Conservation (phyloP, 495 filamentous ascomycete species). For the Cetradonia linearis region DNA sequence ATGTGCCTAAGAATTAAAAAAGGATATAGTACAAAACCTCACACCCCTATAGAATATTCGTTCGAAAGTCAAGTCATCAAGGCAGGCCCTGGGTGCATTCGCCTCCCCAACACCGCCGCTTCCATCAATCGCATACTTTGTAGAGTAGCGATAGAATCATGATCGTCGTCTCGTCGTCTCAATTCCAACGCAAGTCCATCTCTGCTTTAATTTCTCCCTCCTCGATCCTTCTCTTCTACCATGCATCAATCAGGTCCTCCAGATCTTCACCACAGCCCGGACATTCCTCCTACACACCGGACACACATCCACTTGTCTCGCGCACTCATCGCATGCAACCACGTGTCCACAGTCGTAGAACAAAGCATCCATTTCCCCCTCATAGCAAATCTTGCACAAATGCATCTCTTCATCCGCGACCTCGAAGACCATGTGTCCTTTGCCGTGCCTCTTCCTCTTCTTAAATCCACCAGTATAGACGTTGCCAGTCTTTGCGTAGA, state of each 20-base stretch:
- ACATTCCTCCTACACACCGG: conserved; percentile 56
- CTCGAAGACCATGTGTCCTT: conserved; percentile 53
- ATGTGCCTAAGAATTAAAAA: conserved; percentile 1
- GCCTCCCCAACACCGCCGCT: conserved; percentile 9
- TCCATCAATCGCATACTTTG: not conserved
- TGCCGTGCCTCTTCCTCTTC: conserved; percentile 50
- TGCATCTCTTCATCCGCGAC: conserved; percentile 53
- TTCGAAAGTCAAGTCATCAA: not conserved
- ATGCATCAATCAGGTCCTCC: conserved; percentile 29
- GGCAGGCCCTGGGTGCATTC: not conserved
- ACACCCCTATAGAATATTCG: not conserved
- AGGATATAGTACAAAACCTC: conserved; percentile 4
- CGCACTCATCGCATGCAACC: conserved; percentile 52
- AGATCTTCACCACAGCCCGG: conserved; percentile 49
- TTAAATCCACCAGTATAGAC: conserved; percentile 56
- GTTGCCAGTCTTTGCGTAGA: conserved; percentile 50
- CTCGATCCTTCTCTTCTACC: not conserved
- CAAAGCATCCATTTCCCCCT: conserved; percentile 49
- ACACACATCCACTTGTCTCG: conserved; percentile 51
- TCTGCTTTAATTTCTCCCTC: not conserved
- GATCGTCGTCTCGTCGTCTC: not conserved
- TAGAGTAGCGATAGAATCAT: not conserved
- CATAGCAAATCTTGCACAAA: conserved; percentile 56
- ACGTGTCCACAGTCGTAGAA: conserved; percentile 62
- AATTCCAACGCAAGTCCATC: not conserved